Evolutionary conservation across 345 rosid genomes (phyloP), one percentile per base, ranked within the genome.

Genomic region (Cardamine chenopodiifolia): DNA sequence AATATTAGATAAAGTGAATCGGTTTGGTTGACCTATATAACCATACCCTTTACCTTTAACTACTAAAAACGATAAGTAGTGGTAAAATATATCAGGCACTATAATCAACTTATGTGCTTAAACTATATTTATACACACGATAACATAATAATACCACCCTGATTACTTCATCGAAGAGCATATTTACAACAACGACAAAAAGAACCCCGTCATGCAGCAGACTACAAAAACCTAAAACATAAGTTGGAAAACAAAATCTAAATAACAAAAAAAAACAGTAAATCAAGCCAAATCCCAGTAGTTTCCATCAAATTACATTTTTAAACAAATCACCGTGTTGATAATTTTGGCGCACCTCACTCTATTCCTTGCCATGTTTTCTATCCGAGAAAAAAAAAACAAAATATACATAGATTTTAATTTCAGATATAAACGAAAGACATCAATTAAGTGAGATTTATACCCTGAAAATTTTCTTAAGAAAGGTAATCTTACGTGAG

Each of bases 401-500:
- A 68, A 9, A 50, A 23, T 8, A 59, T 37, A 4, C 35, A 32
- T 23, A 62, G 7, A 44, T 17, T 55, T 60, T 22, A 48, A 4
- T 71, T 71, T 68, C 22, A 54, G n/a, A 14, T 66, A 31, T 40
- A 2, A 8, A 73, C 6, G 1, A 12, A 8, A 15, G 17, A 2
- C 42, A 72, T 20, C 39, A 60, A 7, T 35, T 14, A 29, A 39
- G 59, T 9, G 53, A 35, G 6, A 53, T 15, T n/a, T 32, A 57
- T 17, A 26, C 17, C 22, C 13, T 68, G 54, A 31, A 40, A 44
- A 0, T 1, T 62, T 55, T 47, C 35, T 23, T 17, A 19, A 40
- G 18, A 44, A 69, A 52, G n/a, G 13, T 47, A 54, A 31, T 32
- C 50, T 78, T 78, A 78, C 81, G 15, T 40, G 77, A 66, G 42